A percentile compares a stretch with the other conserved stretches of the same genome.
Conservation (phyloP, 2,329 filamentous ascomycete genomes). For the Ophiocordyceps camponoti-leonardi region DNA sequence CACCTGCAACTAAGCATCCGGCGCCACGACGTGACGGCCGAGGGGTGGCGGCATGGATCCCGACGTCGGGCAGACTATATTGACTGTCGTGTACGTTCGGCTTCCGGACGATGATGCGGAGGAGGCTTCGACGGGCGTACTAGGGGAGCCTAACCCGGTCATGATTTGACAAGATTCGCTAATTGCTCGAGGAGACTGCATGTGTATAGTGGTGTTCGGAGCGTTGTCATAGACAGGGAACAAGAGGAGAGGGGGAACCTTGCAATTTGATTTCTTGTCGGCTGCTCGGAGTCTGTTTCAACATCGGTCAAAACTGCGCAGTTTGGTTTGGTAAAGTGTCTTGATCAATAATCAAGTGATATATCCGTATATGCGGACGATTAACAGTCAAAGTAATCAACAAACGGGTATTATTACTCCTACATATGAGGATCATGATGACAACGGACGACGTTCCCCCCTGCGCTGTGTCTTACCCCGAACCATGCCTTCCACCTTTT, state of each 20-base stretch:
- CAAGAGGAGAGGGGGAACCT: constrained; percentile 16
- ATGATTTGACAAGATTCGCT: neutral
- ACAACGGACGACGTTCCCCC: neutral
- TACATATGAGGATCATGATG: neutral
- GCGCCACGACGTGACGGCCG: neutral
- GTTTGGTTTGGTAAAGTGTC: too few species aligned
- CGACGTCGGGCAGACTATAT: constrained; percentile 1
- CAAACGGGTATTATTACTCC: neutral
- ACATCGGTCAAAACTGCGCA: neutral
- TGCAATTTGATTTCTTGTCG: neutral
- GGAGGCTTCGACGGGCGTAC: neutral
- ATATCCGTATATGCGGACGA: too few species aligned
- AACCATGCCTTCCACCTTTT: neutral
- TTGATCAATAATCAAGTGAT: too few species aligned
- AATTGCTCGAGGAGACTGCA: constrained; percentile 11
- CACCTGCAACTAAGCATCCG: constrained; percentile 29
- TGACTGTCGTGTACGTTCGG: constrained; percentile 9
- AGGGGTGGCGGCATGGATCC: neutral
- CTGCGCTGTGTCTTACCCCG: neutral
- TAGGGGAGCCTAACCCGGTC: neutral
- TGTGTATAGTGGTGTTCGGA: constrained; percentile 33
- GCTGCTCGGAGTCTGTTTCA: neutral
- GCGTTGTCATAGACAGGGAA: constrained; percentile 29
- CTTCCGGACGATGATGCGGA: constrained; percentile 2
- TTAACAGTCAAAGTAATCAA: neutral